These are phyloP conservation scores for Cryphonectria naterciae DNA, from an alignment of 2,329 filamentous ascomycete species.

Conservation along the genomic window DNA sequence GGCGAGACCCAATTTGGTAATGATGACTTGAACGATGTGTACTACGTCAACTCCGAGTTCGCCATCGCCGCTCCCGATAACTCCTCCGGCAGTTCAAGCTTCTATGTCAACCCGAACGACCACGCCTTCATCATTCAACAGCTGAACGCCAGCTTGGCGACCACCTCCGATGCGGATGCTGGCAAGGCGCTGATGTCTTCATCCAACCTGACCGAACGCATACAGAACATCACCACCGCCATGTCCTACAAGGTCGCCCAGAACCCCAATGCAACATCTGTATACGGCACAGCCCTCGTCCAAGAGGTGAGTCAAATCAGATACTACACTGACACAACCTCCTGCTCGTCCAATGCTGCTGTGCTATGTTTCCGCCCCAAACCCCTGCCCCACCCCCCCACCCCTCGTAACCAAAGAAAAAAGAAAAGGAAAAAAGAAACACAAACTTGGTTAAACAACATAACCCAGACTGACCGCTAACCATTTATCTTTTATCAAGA, in stretches of 20 bases:
- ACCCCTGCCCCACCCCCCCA: no score
- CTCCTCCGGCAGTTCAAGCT: not conserved
- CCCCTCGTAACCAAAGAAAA: no score
- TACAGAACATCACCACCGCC: not conserved
- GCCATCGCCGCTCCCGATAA: not conserved
- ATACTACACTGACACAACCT: not conserved
- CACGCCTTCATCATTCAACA: not conserved
- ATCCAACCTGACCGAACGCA: not conserved
- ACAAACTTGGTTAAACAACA: not conserved
- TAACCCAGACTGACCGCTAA: not conserved
- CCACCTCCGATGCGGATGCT: not conserved
- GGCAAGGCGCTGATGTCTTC: not conserved
- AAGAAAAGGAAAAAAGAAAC: no score
- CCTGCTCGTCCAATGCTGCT: not conserved
- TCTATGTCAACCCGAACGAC: constrained; percentile 1
- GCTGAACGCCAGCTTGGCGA: not conserved
- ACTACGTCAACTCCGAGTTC: not conserved
- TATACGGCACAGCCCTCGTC: not conserved
- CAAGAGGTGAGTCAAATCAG: not conserved
- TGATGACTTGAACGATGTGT: not conserved
- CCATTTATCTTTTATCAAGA: not conserved
- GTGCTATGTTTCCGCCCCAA: not conserved
- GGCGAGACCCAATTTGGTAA: not conserved
- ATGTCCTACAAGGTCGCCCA: constrained; percentile 1
- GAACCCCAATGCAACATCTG: not conserved